phyloP scores from a whole-genome alignment of 2,329 filamentous ascomycete species.

The Fusarium sp. region DNA sequence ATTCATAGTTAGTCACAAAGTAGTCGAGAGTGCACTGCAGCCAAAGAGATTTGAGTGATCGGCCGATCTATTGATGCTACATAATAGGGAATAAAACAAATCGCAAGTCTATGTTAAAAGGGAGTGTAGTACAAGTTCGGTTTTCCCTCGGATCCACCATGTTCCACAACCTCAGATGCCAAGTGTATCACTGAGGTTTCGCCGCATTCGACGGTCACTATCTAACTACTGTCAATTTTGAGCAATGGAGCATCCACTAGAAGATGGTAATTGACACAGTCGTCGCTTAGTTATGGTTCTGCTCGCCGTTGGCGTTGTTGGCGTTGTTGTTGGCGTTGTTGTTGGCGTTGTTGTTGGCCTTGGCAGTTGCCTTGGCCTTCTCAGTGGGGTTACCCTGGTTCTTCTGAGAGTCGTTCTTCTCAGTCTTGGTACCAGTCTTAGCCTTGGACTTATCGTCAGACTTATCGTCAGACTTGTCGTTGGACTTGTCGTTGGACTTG shows the following conservation, averaged over 20 bases:
- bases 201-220: not conserved
- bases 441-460: not conserved
- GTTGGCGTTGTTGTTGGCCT: not conserved
- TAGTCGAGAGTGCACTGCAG: too few relatives aligned
- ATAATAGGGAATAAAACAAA: slow-evolving; percentile 1
- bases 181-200: too few relatives aligned
- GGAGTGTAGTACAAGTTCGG: slow-evolving; percentile 3
- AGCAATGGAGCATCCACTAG: too few relatives aligned
- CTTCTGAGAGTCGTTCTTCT: not conserved
- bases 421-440: not conserved
- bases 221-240: not conserved
- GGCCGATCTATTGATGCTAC: slow-evolving; percentile 23
- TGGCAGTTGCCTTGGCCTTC: not conserved
- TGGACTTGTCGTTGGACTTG: too few relatives aligned
- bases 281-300: slow-evolving; percentile 2
- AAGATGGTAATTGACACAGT: not conserved
- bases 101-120: not conserved
- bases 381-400: not conserved
- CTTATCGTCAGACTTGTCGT: too few relatives aligned
- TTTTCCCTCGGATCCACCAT: not conserved
- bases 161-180: not conserved
- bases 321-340: not conserved
- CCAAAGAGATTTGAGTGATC: not conserved
- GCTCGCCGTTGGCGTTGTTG: not conserved
- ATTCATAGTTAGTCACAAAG: too few relatives aligned